Evolutionary conservation across 495 filamentous ascomycete genomes (phyloP), one percentile per base, ranked within the genome.

Genomic region (Aspergillus taichungensis): DNA sequence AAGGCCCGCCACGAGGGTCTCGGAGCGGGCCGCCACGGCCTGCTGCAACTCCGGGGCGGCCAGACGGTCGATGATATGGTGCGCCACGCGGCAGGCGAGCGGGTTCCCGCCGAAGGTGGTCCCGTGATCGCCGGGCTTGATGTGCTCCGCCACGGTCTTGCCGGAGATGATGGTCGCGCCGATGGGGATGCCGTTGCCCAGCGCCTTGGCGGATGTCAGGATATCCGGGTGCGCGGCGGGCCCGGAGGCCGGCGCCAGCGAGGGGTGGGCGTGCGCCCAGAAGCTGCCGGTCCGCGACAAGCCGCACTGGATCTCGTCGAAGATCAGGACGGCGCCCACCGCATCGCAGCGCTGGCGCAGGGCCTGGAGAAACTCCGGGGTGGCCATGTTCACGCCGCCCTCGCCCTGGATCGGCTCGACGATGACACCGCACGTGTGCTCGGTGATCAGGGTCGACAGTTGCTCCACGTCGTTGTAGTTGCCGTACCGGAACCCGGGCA

Each of bases 101-200:
- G 92, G 94, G 67, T 97, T 98, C 3, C 92, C 92, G 13, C 92
- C 92, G 54, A 95, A 98, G 9, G 92, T 98, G 2, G 92, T 98
- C 14, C 92, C 92, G 62, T 98, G 92, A 57, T 98, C 92, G 37
- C 92, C 92, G 5, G 85, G 79, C 55, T 85, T 82, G 59, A 98
- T 94, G 60, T 84, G 82, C n/a, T 82, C 73, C 7, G 77, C 82
- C 0, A 98, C 88, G 28, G 71, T 68, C 35, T 80, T 77, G 46
- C 76, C 87, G 3, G 69, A 67, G 13, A 95, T 85, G 45, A 98
- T 81, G 6, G 88, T 88, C 0, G 94, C 94, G 36, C 87, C 94
- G 45, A 98, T 88, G 18, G 91, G 92, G 55, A 94, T 89, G 6
- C 92, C 92, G 58, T 98, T 98, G 6, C 92, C 92, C 0, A 98